Base-by-base conservation (phyloP, 331 rosid genomes). In the Rosa hybrid region DNA sequence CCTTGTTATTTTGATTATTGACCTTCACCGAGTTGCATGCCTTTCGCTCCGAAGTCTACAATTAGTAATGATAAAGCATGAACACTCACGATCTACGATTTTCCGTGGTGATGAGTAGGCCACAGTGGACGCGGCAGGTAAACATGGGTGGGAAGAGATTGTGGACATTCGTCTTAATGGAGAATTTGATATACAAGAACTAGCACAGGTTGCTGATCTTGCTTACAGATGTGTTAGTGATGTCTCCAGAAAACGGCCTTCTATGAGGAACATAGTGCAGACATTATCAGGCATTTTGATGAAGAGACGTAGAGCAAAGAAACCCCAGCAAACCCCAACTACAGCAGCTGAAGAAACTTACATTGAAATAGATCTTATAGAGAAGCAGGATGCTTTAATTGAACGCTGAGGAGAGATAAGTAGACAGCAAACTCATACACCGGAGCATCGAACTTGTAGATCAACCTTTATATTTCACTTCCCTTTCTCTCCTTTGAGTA, bases 221-320 rank as follows among this genome's bases (percentile, higher is more conserved):
- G 80, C 80, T 20, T 48, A 20, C 73, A 64, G 64, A 64, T 77
- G 80, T 20, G 72, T 30, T 18, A 38, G 10, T 34, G 11, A 68
- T 1, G 62, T 49, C 38, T 63, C 80, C 5, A 63, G 5, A 7
- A 64, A 30, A 16, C 49, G 73, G 48, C 80, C 80, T 30, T 63
- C 80, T 17, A 20, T 46, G 80, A 77, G 80, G 73, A 50, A 30
- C 34, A 63, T 34, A 27, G 73, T 77, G 39, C 80, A 64, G 63
- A 49, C 63, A 20, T 34, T 77, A 12, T 64, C 63, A n/a, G 13
- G 21, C 45, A 77, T 77, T 64, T 18, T 34, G 39, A 77, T 20
- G 63, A 48, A 0, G 49, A 77, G 7, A 38, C 64, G 51, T 65
- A 8, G 17, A 16, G 6, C 4, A 6, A 41, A 21, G 38, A 64